A percentile compares a stretch with the other conserved stretches of the same genome.
Conservation (phyloP, 1,139 yeast genomes). For the Saccharomycopsis hybrid region DNA sequence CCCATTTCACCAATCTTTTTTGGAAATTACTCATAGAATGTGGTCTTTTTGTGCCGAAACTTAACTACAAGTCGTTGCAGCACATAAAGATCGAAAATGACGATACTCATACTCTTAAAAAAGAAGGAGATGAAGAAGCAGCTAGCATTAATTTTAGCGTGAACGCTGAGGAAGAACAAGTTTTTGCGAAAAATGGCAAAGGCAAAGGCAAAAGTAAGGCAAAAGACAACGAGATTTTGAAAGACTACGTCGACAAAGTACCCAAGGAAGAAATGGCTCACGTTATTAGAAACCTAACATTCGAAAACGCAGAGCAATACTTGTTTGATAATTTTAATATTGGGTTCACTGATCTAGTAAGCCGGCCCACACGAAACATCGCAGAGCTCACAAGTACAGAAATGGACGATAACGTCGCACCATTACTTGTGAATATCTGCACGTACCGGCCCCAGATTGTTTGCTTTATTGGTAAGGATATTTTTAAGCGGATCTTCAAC, state of each 20-base stretch:
- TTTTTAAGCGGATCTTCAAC: constrained; percentile 8
- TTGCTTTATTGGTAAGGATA: constrained; percentile 60
- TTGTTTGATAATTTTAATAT: constrained; percentile 41
- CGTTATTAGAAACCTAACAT: constrained; percentile 26
- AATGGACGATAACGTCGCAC: constrained; percentile 49
- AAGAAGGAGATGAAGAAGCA: too few relatives aligned
- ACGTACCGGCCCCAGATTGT: constrained; percentile 36
- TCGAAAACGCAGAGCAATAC: constrained; percentile 39
- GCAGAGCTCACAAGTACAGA: constrained; percentile 48
- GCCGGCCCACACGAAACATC: constrained; percentile 58
- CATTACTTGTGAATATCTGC: constrained; percentile 42
- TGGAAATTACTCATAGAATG: constrained; percentile 62
- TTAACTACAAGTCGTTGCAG: not conserved
- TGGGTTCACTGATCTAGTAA: constrained; percentile 70
- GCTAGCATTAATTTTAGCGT: too few relatives aligned
- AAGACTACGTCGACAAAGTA: not conserved
- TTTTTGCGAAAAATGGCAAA: too few relatives aligned
- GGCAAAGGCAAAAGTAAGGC: not conserved
- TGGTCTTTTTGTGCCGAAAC: constrained; percentile 32
- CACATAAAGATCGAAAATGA: too few relatives aligned
- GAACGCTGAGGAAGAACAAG: not conserved
- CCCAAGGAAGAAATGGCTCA: constrained; percentile 6
- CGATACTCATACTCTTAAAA: too few relatives aligned
- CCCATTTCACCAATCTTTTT: constrained; percentile 63
- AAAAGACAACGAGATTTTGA: not conserved